Percentiles rank a stretch among this genome's conserved stretches.
These are phyloP conservation scores for Candida sp. DNA, from an alignment of 1,139 yeast genomes.

Conservation along the genomic window DNA sequence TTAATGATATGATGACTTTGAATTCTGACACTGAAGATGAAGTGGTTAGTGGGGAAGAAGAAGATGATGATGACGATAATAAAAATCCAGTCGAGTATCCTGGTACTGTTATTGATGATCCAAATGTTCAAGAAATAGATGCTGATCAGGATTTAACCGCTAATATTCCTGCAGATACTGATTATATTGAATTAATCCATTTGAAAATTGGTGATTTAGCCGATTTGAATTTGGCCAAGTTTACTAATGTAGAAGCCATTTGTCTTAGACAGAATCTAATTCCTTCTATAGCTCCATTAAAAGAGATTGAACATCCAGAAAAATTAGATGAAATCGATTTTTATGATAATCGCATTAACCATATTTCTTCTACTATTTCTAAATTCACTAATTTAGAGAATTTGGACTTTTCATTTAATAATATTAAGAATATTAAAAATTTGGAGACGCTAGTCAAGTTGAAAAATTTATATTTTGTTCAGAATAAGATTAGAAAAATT, in stretches of 20 bases:
- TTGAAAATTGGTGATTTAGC: conserved; percentile 68
- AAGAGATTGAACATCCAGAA: conserved; percentile 43
- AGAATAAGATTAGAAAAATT: conserved; percentile 77
- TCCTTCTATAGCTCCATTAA: conserved; percentile 68
- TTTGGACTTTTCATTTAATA: conserved; percentile 88
- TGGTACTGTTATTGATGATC: conserved; percentile 56
- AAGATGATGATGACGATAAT: conserved; percentile 18
- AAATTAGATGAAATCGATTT: conserved; percentile 77
- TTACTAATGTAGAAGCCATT: conserved; percentile 53
- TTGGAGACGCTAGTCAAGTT: conserved; percentile 60
- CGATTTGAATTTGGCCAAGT: conserved; percentile 60
- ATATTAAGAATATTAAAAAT: conserved; percentile 83
- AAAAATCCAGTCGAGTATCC: conserved; percentile 40
- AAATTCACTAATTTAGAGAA: conserved; percentile 55
- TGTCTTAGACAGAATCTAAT: conserved; percentile 85
- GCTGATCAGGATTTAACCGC: conserved; percentile 58
- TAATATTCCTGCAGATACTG: conserved; percentile 60
- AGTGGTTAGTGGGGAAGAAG: conserved; percentile 19
- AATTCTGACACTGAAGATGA: conserved; percentile 13
- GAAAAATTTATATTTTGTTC: conserved; percentile 78
- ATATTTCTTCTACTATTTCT: conserved; percentile 67
- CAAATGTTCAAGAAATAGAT: conserved; percentile 41
- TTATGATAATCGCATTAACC: conserved; percentile 89
- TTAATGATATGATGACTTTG: neutral
- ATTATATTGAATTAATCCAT: conserved; percentile 74